Conservation (phyloP, 768 basidiomycete species). For the Suillus subaureus region DNA sequence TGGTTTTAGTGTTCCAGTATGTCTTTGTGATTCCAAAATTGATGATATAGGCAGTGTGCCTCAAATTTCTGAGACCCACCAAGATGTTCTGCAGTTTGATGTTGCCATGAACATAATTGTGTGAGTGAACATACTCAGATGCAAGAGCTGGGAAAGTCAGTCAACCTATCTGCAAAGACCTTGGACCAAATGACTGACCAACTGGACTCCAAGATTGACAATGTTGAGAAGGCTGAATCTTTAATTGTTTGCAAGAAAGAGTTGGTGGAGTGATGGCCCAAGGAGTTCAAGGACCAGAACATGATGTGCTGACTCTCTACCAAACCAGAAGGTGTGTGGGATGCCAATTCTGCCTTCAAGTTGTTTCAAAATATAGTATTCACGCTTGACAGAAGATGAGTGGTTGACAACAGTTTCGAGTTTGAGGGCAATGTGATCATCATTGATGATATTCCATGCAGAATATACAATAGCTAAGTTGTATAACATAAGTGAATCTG, state of each 20-base stretch:
- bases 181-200: no score
- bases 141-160: no score
- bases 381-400: background rate
- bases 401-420: background rate
- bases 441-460: background rate
- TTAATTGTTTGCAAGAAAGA: background rate
- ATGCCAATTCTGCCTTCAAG: background rate
- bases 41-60: no score
- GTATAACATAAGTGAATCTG: background rate
- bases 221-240: no score
- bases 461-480: background rate
- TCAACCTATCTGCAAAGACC: no score
- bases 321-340: background rate
- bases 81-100: background rate
- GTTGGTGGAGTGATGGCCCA: background rate
- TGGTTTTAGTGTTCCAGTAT: no score
- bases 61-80: no score
- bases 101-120: background rate
- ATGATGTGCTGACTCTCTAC: background rate
- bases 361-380: background rate
- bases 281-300: background rate
- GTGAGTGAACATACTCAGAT: no score
- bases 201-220: no score
- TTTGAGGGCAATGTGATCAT: background rate
- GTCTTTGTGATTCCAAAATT: no score